Percentiles rank a stretch among this genome's conserved stretches.
Conservation (phyloP, 768 basidiomycete species). For the Rhizopogon rudus region DNA sequence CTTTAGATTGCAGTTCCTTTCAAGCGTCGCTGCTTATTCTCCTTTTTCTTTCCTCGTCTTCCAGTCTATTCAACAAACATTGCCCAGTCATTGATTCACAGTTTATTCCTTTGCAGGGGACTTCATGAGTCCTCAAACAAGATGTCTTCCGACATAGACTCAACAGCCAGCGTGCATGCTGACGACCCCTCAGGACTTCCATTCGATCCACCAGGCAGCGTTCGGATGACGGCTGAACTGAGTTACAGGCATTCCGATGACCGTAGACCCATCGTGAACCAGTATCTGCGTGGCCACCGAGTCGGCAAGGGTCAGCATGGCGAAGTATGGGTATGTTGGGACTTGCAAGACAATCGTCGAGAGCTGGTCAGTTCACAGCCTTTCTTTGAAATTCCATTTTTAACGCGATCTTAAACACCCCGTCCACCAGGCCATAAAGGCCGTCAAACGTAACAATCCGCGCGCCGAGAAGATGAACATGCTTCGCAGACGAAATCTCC, state of each 20-base stretch:
- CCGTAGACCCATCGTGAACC: slow-evolving; percentile 63
- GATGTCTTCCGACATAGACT: slow-evolving; percentile 19
- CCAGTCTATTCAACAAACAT: slow-evolving; percentile 20
- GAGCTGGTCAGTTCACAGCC: slow-evolving; percentile 35
- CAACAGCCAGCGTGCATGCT: slow-evolving; percentile 25
- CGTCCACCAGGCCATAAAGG: slow-evolving; percentile 67
- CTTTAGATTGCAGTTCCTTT: slow-evolving; percentile 2
- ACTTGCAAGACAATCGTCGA: slow-evolving; percentile 43
- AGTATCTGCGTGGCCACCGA: slow-evolving; percentile 71
- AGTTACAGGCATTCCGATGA: slow-evolving; percentile 35
- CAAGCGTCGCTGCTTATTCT: slow-evolving; percentile 5
- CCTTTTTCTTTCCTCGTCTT: slow-evolving; percentile 19
- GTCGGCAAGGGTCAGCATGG: slow-evolving; percentile 92
- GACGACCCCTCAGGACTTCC: slow-evolving; percentile 28
- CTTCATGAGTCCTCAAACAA: slow-evolving; percentile 25
- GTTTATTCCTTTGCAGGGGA: slow-evolving; percentile 4
- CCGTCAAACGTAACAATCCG: slow-evolving; percentile 66
- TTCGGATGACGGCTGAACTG: slow-evolving; percentile 45
- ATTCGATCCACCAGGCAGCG: slow-evolving; percentile 38
- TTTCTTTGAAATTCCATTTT: slow-evolving; percentile 4
- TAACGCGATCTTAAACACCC: neutral
- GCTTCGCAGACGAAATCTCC: slow-evolving; percentile 44
- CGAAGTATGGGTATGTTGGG: slow-evolving; percentile 73
- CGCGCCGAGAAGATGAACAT: slow-evolving; percentile 59
- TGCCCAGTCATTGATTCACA: slow-evolving; percentile 4